A percentile compares a stretch with the other conserved stretches of the same genome.
Conservation (phyloP, 1,139 yeast species). For the Zygosaccharomyces sapae region DNA sequence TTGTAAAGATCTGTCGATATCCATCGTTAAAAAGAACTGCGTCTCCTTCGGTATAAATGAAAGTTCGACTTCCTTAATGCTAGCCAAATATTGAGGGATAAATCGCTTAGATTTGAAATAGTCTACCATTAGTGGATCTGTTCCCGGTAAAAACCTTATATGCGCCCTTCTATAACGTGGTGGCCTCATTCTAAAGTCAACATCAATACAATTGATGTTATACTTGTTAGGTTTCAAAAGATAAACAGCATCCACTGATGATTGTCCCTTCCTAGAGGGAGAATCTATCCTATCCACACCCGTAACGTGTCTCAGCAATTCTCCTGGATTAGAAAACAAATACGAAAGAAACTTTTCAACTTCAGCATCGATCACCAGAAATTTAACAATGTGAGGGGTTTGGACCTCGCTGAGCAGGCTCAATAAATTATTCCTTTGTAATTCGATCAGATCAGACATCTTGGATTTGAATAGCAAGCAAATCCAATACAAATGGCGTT, state of each 20-base stretch:
- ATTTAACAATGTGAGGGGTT: slow-evolving; percentile 38
- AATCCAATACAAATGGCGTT: background rate
- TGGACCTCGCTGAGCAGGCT: slow-evolving; percentile 26
- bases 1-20: slow-evolving; percentile 54
- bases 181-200: slow-evolving; percentile 53
- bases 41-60: slow-evolving; percentile 49
- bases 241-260: slow-evolving; percentile 56
- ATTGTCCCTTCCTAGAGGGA: slow-evolving; percentile 44
- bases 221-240: slow-evolving; percentile 52
- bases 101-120: slow-evolving; percentile 33
- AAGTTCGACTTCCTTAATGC: slow-evolving; percentile 39
- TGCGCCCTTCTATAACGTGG: slow-evolving; percentile 56
- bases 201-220: slow-evolving; percentile 53
- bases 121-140: slow-evolving; percentile 34
- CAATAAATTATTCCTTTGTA: slow-evolving; percentile 32
- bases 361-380: slow-evolving; percentile 42
- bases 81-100: slow-evolving; percentile 33
- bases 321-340: slow-evolving; percentile 37
- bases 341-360: slow-evolving; percentile 38
- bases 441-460: slow-evolving; percentile 34
- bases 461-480: background rate
- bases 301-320: slow-evolving; percentile 40
- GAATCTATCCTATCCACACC: slow-evolving; percentile 55
- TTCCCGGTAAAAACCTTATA: slow-evolving; percentile 54
- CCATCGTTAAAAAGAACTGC: slow-evolving; percentile 42